Percentiles rank a stretch among this genome's conserved stretches.
phyloP scores from a whole-genome alignment of 2,329 filamentous ascomycete genomes.

The Berkeleyomyces basicola region DNA sequence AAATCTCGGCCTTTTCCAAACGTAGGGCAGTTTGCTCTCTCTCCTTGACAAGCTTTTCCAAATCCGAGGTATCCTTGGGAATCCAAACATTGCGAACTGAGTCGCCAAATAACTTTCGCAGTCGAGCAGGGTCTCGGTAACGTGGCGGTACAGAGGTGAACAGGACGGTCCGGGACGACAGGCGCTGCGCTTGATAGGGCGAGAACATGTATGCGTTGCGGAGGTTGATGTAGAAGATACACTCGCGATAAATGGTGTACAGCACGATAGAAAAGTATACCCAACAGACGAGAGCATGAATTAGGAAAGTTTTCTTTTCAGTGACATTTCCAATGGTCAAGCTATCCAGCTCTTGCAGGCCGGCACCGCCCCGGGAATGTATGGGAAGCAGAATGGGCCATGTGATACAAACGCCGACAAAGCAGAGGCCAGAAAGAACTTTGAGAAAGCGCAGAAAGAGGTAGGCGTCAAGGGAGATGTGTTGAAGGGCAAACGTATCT shows the following conservation, averaged over 20 bases:
- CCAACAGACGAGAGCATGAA: conserved; percentile 67
- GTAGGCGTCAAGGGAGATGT: conserved; percentile 78
- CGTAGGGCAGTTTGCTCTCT: conserved; percentile 60
- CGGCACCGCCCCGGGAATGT: conserved; percentile 63
- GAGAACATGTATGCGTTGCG: conserved; percentile 88
- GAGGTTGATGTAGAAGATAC: conserved; percentile 83
- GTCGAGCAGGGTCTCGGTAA: conserved; percentile 56
- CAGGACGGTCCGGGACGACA: conserved; percentile 85
- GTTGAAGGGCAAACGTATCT: conserved; percentile 68
- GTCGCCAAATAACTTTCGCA: conserved; percentile 61
- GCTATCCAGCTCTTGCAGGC: conserved; percentile 43
- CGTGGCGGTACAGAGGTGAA: conserved; percentile 70
- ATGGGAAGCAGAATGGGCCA: conserved; percentile 76
- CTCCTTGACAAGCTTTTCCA: conserved; percentile 64
- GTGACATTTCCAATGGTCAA: conserved; percentile 31
- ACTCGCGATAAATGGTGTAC: conserved; percentile 76
- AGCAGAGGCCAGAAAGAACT: conserved; percentile 57
- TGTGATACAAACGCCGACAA: conserved; percentile 65
- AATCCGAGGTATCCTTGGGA: conserved; percentile 50
- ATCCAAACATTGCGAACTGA: conserved; percentile 76
- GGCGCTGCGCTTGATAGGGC: conserved; percentile 62
- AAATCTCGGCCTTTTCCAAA: conserved; percentile 69
- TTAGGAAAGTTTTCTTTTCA: conserved; percentile 54
- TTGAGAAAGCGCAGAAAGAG: conserved; percentile 76
- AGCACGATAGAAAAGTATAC: conserved; percentile 77